Evolutionary conservation across 129 eudicot species (phyloP), one percentile per base, ranked within the genome.

Genomic region (Arctium minus): DNA sequence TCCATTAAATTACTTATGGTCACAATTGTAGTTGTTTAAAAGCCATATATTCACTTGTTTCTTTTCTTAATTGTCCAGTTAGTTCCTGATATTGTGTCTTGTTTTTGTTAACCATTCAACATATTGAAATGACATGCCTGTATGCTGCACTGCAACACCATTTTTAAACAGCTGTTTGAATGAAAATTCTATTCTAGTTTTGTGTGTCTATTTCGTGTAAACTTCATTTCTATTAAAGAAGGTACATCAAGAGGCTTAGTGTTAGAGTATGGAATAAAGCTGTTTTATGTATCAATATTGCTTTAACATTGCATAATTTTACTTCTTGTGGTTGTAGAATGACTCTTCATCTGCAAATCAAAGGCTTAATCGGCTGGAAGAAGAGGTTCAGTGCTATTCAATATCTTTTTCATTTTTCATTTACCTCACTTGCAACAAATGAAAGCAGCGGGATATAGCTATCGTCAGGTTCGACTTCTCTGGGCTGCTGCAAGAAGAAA

Each of bases 401-500:
- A 10, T 70, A 2, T 17, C 12, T 1, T n/a, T 69, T 60, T 53
- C 11, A 81, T 32, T 37, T 18, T 67, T 65, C 10, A 73, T 65
- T 72, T 48, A 44, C 15, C 22, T 70, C 72, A 56, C 76, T 38
- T 74, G 68, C 64, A 79, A 79, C 79, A 72, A 29, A 35, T 80
- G 77, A 39, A 85, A 78, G 69, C 79, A 80, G 79, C 65, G 2
- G 8, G 42, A 75, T 9, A 50, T 91, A 85, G 79, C 38, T 72
- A 46, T 79, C 69, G 46, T 79, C 78, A 95, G 99, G 90, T 95
- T 74, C 94, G 83, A 44, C 72, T 71, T 91, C 92, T 92, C 56
- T 90, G 97, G 97, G 93, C 22, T 56, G 88, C 86, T 65, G 90
- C 91, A 80, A 89, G 97, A 81, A 88, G 70, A 56, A 92, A 86